These are phyloP conservation scores for Globisporangium orthogonon DNA, from an alignment of 352 stramenopile genomes.

Conservation along the genomic window DNA sequence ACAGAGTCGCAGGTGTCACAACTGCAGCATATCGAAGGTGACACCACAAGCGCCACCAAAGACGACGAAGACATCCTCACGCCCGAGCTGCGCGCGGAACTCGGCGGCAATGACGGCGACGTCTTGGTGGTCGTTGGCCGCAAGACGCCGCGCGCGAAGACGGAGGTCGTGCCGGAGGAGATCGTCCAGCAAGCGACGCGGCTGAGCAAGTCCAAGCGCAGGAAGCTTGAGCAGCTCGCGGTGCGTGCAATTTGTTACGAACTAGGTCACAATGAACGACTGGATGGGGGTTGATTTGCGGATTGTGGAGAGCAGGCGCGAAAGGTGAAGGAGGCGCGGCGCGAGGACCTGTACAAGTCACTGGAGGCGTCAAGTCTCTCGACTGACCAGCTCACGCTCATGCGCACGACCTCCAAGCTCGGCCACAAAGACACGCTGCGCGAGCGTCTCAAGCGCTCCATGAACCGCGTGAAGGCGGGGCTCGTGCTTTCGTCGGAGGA, in stretches of 20 bases:
- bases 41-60: conserved; percentile 3
- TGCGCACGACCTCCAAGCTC: conserved; percentile 71
- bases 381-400: conserved; percentile 56
- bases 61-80: conserved; percentile 37
- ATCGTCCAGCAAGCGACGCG: conserved; percentile 55
- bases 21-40: neutral
- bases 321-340: conserved; percentile 73
- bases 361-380: conserved; percentile 53
- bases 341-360: conserved; percentile 77
- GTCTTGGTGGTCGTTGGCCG: conserved; percentile 49
- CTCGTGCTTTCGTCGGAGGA: conserved; percentile 45
- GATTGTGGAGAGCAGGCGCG: conserved; percentile 19
- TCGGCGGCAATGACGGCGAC: conserved; percentile 52
- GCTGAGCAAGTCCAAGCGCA: conserved; percentile 79
- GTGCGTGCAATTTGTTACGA: conserved; percentile 11
- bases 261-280: neutral
- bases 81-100: conserved; percentile 54
- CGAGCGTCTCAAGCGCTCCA: conserved; percentile 67
- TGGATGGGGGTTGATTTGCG: neutral
- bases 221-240: conserved; percentile 72
- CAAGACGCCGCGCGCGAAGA: conserved; percentile 50
- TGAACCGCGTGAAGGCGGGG: conserved; percentile 73
- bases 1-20: neutral
- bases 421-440: conserved; percentile 80
- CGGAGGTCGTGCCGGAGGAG: conserved; percentile 43